Percentiles rank a stretch among this genome's conserved stretches.
Conservation (phyloP, 192 early-diverging fungal species). For the Rhizoclosmatium sp. region DNA sequence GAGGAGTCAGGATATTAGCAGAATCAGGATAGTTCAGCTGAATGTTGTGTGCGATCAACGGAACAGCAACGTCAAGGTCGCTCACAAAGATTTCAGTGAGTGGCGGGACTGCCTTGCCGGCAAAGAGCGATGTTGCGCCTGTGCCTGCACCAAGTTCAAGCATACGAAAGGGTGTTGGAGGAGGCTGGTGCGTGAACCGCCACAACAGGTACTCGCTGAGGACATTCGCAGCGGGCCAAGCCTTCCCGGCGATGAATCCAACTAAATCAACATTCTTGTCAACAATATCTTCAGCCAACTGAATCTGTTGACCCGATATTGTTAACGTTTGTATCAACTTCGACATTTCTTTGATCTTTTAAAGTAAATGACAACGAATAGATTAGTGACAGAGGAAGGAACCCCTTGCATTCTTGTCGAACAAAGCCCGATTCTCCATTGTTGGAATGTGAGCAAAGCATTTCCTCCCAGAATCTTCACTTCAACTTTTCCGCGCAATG, state of each 20-base stretch:
- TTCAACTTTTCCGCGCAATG: too few species aligned
- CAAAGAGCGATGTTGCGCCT: slow-evolving; percentile 22
- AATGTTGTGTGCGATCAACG: slow-evolving; percentile 29
- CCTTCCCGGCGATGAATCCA: slow-evolving; percentile 28
- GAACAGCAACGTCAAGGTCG: slow-evolving; percentile 30
- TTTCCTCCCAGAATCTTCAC: too few species aligned
- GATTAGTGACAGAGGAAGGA: too few species aligned
- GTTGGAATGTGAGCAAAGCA: too few species aligned
- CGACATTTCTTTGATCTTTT: too few species aligned
- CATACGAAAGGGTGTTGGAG: background rate
- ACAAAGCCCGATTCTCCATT: too few species aligned
- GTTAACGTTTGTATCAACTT: too few species aligned
- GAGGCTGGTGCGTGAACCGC: background rate
- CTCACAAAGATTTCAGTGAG: slow-evolving; percentile 13
- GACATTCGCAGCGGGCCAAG: slow-evolving; percentile 34
- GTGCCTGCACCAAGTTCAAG: slow-evolving; percentile 39
- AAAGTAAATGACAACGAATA: too few species aligned
- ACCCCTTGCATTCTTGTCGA: too few species aligned
- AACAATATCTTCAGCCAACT: background rate
- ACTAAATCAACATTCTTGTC: background rate
- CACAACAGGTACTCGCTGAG: slow-evolving; percentile 35
- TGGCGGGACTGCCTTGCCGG: slow-evolving; percentile 12
- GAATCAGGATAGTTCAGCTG: background rate
- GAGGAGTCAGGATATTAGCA: background rate
- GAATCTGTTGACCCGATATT: too few species aligned